Percentiles rank a stretch among this genome's conserved stretches.
These are phyloP conservation scores for Eucalyptus polyanthemos DNA, from an alignment of 345 rosid genomes.

Conservation along the genomic window DNA sequence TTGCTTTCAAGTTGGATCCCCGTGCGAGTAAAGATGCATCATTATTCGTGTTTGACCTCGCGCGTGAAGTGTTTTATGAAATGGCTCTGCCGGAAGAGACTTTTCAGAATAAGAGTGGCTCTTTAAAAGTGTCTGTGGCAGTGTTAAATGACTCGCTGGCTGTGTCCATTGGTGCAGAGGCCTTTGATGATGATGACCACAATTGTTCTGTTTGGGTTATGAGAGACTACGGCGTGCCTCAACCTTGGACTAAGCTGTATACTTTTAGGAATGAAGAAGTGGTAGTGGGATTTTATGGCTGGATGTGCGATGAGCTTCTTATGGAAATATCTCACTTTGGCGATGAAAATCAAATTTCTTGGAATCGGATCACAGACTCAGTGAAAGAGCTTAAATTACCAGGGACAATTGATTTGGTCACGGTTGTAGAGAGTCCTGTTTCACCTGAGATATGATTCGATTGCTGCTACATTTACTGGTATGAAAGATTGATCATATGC, in stretches of 20 bases:
- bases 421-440: rapidly evolving
- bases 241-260: background rate
- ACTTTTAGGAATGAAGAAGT: rapidly evolving
- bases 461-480: background rate
- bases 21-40: background rate
- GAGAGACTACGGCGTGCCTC: too few species aligned
- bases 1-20: background rate
- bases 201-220: background rate
- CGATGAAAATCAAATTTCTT: too few species aligned
- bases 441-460: background rate
- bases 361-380: too few species aligned
- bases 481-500: background rate
- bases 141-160: background rate
- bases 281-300: background rate
- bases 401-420: too few species aligned
- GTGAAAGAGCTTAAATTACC: too few species aligned
- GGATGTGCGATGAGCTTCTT: background rate
- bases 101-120: background rate
- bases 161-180: background rate
- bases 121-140: background rate
- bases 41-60: too few species aligned
- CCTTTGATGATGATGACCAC: too few species aligned
- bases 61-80: background rate
- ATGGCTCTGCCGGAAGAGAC: background rate
- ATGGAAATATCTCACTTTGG: too few species aligned